phyloP scores from a whole-genome alignment of 176 grass and related monocot genomes.

The Phoenix dactylifera region DNA sequence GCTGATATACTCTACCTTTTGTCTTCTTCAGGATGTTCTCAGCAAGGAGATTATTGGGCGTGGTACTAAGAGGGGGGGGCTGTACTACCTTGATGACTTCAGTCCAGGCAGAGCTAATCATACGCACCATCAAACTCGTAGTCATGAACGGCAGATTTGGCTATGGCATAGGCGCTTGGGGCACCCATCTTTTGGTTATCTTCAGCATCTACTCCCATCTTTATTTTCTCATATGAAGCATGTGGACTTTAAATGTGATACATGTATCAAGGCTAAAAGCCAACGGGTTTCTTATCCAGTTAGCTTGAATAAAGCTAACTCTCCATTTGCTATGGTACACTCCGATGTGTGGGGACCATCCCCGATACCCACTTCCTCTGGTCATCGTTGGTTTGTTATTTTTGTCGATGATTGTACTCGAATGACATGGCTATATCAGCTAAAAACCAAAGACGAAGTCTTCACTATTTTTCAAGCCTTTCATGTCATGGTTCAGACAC shows the following conservation, averaged over 20 bases:
- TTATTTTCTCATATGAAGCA: not conserved
- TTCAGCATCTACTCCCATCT: not conserved
- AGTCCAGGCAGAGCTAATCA: too few species aligned
- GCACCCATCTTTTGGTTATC: not conserved
- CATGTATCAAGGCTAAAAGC: not conserved
- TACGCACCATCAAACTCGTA: too few species aligned
- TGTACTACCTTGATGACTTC: too few species aligned
- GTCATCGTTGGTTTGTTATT: not conserved
- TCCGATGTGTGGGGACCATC: too few species aligned
- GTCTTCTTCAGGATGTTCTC: too few species aligned
- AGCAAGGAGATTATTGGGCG: too few species aligned
- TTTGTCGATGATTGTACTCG: constrained; percentile 8
- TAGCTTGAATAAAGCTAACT: too few species aligned
- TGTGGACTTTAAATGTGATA: not conserved
- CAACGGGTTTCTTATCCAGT: not conserved
- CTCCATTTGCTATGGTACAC: too few species aligned
- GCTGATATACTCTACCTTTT: too few species aligned
- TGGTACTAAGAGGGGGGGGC: too few species aligned
- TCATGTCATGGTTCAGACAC: not conserved
- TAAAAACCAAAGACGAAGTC: constrained; percentile 2
- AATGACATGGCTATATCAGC: constrained; percentile 7
- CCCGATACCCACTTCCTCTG: too few species aligned
- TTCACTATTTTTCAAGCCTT: not conserved
- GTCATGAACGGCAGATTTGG: not conserved
- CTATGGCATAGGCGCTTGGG: not conserved